phyloP scores from a whole-genome alignment of 306 rosid species.

The apple (Malus domestica) region DNA sequence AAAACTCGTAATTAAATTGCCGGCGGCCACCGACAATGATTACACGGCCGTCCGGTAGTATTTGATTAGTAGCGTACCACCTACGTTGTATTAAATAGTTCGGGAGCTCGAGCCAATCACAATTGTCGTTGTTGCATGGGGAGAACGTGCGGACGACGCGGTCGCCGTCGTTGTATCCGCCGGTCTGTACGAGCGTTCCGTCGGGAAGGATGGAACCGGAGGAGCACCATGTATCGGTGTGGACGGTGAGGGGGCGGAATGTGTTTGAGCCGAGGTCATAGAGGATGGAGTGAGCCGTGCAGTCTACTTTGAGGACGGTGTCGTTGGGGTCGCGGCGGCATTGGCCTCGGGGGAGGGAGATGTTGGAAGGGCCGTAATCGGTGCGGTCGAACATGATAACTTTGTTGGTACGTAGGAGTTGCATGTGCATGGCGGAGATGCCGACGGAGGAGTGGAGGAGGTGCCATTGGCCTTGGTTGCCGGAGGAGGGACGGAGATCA shows the following conservation, averaged over 20 bases:
- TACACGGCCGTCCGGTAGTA: constrained; percentile 60
- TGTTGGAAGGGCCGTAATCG: constrained; percentile 49
- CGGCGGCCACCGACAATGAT: constrained; percentile 69
- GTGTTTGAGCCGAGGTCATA: constrained; percentile 47
- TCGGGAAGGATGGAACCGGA: constrained; percentile 60
- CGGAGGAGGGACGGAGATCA: background rate
- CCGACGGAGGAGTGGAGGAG: constrained; percentile 53
- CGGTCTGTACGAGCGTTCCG: constrained; percentile 70
- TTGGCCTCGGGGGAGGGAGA: constrained; percentile 38
- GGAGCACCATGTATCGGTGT: constrained; percentile 80
- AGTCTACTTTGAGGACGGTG: constrained; percentile 35
- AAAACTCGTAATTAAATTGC: constrained; percentile 71
- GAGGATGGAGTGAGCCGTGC: constrained; percentile 74
- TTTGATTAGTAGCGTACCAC: constrained; percentile 77
- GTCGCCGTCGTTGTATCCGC: constrained; percentile 69
- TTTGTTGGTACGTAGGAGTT: constrained; percentile 45
- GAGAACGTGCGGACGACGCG: constrained; percentile 48
- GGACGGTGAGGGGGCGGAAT: constrained; percentile 49
- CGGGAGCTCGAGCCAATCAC: constrained; percentile 72
- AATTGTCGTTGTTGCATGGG: constrained; percentile 40
- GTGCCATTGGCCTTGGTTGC: constrained; percentile 40
- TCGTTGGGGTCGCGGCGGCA: constrained; percentile 44
- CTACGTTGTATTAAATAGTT: constrained; percentile 40
- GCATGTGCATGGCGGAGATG: constrained; percentile 92
- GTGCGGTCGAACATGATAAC: constrained; percentile 64